Evolutionary conservation across 23 red algal genomes (phyloP).

Genomic region (Gracilaria caudata): DNA sequence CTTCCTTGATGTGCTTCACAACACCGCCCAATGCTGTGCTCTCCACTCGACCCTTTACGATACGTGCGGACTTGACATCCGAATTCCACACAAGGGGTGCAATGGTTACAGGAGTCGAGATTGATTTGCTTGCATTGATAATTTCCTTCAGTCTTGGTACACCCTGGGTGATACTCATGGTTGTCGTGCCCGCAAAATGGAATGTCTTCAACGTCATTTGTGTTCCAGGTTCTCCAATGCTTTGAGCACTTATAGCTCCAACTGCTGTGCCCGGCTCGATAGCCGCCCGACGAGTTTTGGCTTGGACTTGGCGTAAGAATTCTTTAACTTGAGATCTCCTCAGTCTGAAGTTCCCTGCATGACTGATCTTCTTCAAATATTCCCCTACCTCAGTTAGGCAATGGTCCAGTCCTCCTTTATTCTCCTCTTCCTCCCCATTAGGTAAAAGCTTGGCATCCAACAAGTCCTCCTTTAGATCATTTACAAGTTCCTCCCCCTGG

Average conservation of each 20-base stretch:
- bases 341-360: conserved; percentile 43
- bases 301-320: conserved; percentile 61
- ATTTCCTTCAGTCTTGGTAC: conserved; percentile 99
- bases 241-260: conserved; percentile 91
- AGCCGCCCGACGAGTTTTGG: conserved; percentile 62
- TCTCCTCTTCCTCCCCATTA: conserved; percentile 51
- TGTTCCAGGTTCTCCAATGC: conserved; percentile 95
- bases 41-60: conserved; percentile 88
- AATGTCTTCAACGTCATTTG: conserved; percentile 99
- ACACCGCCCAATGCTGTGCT: conserved; percentile 78
- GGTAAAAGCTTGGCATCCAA: conserved; percentile 60
- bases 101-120: conserved; percentile 87
- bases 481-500: conserved; percentile 42
- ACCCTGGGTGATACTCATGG: conserved; percentile 98
- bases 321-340: conserved; percentile 62
- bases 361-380: conserved; percentile 35
- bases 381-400: conserved; percentile 24
- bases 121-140: conserved; percentile 90
- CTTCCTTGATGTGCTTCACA: conserved; percentile 77
- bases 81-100: conserved; percentile 67
- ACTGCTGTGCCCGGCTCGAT: conserved; percentile 97
- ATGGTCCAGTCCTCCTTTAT: conserved; percentile 33
- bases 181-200: conserved; percentile 98
- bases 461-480: conserved; percentile 36
- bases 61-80: conserved; percentile 71